Evolutionary conservation across 1,284 basidiomycete species (phyloP).

Genomic region (Trichosporon coremiiforme): DNA sequence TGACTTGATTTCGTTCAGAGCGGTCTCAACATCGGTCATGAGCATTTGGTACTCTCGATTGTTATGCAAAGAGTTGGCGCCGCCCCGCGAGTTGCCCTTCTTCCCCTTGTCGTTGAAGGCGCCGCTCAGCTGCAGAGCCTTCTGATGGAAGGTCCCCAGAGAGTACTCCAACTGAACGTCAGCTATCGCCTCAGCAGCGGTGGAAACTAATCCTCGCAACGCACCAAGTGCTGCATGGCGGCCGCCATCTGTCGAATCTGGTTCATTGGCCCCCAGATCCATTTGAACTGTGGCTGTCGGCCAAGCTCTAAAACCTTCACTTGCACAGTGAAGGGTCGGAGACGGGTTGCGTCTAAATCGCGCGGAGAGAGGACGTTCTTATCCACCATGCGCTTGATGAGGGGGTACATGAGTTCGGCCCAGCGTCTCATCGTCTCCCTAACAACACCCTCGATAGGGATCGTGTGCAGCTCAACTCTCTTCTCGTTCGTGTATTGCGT

Average conservation of each 20-base stretch:
- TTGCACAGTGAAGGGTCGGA: slow-evolving; percentile 49
- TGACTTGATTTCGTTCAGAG: slow-evolving; percentile 46
- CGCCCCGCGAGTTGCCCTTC: slow-evolving; percentile 43
- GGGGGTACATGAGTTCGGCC: slow-evolving; percentile 66
- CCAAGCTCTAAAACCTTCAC: slow-evolving; percentile 45
- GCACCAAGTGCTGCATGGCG: slow-evolving; percentile 77
- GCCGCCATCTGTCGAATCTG: slow-evolving; percentile 63
- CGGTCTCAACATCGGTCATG: slow-evolving; percentile 48
- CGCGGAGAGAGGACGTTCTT: slow-evolving; percentile 46
- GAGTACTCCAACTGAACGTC: slow-evolving; percentile 73
- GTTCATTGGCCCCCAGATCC: slow-evolving; percentile 39
- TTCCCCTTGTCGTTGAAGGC: slow-evolving; percentile 49
- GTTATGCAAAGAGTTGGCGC: slow-evolving; percentile 40
- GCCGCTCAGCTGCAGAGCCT: slow-evolving; percentile 58
- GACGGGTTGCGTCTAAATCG: slow-evolving; percentile 48
- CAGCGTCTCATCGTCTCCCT: slow-evolving; percentile 49
- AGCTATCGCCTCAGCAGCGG: not conserved
- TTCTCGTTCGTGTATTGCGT: slow-evolving; percentile 86
- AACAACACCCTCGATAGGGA: slow-evolving; percentile 64
- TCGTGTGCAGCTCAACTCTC: slow-evolving; percentile 63
- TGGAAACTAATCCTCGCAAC: slow-evolving; percentile 35
- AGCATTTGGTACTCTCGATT: slow-evolving; percentile 54
- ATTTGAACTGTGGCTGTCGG: slow-evolving; percentile 35
- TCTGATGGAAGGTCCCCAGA: slow-evolving; percentile 72
- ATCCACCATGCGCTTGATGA: slow-evolving; percentile 47